These are phyloP conservation scores for Dichotomopilus funicola DNA, from an alignment of 2,329 filamentous ascomycete genomes.

Conservation along the genomic window DNA sequence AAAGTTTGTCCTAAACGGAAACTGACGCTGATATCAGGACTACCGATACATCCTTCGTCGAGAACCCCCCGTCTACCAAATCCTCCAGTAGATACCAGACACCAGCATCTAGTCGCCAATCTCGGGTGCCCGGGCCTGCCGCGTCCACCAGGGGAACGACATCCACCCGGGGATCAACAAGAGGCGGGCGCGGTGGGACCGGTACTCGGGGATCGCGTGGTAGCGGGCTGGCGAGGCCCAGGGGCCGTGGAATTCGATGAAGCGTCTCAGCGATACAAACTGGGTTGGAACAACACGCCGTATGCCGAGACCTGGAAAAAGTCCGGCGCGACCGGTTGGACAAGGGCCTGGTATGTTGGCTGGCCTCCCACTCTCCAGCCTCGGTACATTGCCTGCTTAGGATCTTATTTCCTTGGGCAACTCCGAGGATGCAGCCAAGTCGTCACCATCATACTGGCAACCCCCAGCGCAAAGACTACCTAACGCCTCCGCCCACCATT, in stretches of 20 bases:
- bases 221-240: slow-evolving; percentile 30
- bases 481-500: too few species aligned
- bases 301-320: neutral
- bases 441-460: too few species aligned
- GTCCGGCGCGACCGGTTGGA: too few species aligned
- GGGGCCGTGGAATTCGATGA: slow-evolving; percentile 17
- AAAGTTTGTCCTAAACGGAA: neutral
- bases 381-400: too few species aligned
- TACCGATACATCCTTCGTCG: slow-evolving; percentile 84
- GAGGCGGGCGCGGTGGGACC: slow-evolving; percentile 33
- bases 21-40: slow-evolving; percentile 51
- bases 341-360: too few species aligned
- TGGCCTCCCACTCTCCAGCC: too few species aligned
- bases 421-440: neutral
- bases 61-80: slow-evolving; percentile 64
- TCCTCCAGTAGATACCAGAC: slow-evolving; percentile 41
- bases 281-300: neutral
- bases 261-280: neutral
- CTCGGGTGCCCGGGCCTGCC: slow-evolving; percentile 41
- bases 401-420: too few species aligned
- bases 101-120: slow-evolving; percentile 39
- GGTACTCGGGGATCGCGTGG: slow-evolving; percentile 33
- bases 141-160: slow-evolving; percentile 25
- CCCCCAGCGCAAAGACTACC: neutral
- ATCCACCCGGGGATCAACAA: slow-evolving; percentile 31